Evolutionary conservation across 2,329 filamentous ascomycete species (phyloP), one percentile per base, ranked within the genome.

Genomic region (Colletotrichum tropicale): DNA sequence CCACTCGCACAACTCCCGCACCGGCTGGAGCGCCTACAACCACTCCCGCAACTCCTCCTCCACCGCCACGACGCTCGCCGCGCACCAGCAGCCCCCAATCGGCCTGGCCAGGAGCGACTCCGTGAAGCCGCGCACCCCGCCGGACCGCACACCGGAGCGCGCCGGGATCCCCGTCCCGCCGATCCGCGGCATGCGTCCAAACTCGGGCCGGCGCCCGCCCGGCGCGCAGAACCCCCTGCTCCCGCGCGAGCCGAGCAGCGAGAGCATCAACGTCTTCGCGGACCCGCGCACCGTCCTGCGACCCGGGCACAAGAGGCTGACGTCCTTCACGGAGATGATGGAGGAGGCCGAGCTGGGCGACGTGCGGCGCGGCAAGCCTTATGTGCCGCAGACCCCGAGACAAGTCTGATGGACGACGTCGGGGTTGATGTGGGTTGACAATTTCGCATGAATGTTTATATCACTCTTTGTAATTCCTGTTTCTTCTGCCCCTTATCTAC

Each of bases 191-290:
- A 87, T 88, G 85, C 69, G 74, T 8, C 77, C 77, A 16, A 77
- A 75, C 70, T 79, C 78, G 21, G 73, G 65, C 8, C 58, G 70
- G 26, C 68, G 75, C 30, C 77, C 78, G 34, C 62, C 68, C n/a
- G 71, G 66, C 55, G 73, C 74, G 38, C 77, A 61, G 67, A 78
- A 73, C 68, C 81, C 79, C n/a, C 77, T 80, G 26, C 74, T 71
- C 66, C 82, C 85, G 61, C 82, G 85, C n/a, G 85, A 88, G 76
- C 84, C 85, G 5, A 88, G 86, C 78, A 86, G 83, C 67, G 86
- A 89, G 80, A 87, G 86, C 81, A 90, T 91, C 80, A 87, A 89
- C 76, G 84, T 91, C 10, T 90, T 89, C 73, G 88, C 88, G 2
- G 89, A 90, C 77, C 86, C 87, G 24, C 81, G 83, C 65, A 88